phyloP scores from a whole-genome alignment of 805 yeast species.

The Teunomyces aglyptinius region DNA sequence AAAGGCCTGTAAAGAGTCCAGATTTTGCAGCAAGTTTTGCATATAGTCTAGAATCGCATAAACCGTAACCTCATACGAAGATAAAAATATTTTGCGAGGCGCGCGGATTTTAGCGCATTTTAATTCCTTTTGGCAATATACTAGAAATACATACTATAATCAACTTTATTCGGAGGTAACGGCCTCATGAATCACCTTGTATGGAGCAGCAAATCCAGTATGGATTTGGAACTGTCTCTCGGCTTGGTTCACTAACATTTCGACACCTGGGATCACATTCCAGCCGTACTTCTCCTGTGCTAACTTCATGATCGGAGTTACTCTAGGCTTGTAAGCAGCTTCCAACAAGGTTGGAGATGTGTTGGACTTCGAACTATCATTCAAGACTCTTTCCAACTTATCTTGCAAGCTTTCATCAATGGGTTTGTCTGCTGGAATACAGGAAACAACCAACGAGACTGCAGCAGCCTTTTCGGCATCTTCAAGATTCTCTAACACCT shows the following conservation, averaged over 20 bases:
- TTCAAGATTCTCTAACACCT: slow-evolving; percentile 49
- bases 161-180: slow-evolving; percentile 30
- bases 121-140: slow-evolving; percentile 11
- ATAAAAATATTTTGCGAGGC: neutral
- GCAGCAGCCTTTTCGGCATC: slow-evolving; percentile 45
- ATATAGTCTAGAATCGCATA: neutral
- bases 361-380: slow-evolving; percentile 32
- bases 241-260: slow-evolving; percentile 93
- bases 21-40: slow-evolving; percentile 1
- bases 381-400: slow-evolving; percentile 48
- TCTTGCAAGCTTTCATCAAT: slow-evolving; percentile 51
- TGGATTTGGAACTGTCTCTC: slow-evolving; percentile 79
- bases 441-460: slow-evolving; percentile 65
- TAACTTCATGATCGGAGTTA: slow-evolving; percentile 81
- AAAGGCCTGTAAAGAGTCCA: neutral
- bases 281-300: slow-evolving; percentile 65
- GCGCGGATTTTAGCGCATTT: neutral
- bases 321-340: slow-evolving; percentile 90
- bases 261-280: slow-evolving; percentile 87
- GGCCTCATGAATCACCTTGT: slow-evolving; percentile 57
- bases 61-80: neutral
- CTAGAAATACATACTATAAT: slow-evolving; percentile 11
- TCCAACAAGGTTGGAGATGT: slow-evolving; percentile 65
- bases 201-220: slow-evolving; percentile 68
- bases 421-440: slow-evolving; percentile 81